phyloP scores from a whole-genome alignment of 208 protist genomes.

The Trypanosoma platydactyli region DNA sequence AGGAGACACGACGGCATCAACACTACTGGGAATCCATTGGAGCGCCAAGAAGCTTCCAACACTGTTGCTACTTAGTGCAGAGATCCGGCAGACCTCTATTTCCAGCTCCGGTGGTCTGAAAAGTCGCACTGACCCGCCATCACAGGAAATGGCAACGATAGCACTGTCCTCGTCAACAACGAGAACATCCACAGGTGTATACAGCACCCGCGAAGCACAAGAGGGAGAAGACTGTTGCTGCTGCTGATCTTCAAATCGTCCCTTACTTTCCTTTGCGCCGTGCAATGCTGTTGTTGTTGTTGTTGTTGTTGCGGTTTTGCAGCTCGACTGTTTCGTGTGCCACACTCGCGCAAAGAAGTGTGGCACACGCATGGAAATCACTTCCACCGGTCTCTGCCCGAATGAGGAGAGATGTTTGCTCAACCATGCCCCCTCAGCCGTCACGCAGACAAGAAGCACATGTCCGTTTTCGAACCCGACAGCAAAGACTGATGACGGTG shows the following conservation, averaged over 20 bases:
- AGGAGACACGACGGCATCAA: conserved; percentile 38
- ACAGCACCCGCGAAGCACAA: conserved; percentile 19
- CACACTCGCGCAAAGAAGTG: conserved; percentile 72
- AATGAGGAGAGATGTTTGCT: conserved; percentile 55
- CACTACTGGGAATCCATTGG: conserved; percentile 53
- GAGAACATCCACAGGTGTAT: conserved; percentile 40
- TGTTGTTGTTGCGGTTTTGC: too few relatives aligned
- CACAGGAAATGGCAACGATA: conserved; percentile 66
- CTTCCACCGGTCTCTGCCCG: conserved; percentile 46
- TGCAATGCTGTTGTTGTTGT: too few relatives aligned
- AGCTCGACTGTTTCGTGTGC: conserved; percentile 12
- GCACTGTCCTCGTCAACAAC: conserved; percentile 54
- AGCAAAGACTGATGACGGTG: conserved; percentile 64
- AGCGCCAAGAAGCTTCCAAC: conserved; percentile 69
- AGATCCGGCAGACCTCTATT: conserved; percentile 19
- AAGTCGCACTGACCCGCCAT: conserved; percentile 56
- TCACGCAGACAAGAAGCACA: conserved; percentile 65
- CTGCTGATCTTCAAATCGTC: background rate
- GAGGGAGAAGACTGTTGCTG: background rate
- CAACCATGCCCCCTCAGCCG: conserved; percentile 56
- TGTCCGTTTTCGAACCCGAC: conserved; percentile 81
- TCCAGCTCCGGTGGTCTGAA: conserved; percentile 60
- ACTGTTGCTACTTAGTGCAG: conserved; percentile 57
- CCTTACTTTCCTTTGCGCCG: background rate
- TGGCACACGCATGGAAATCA: conserved; percentile 57